Evolutionary conservation across 2,329 filamentous ascomycete species (phyloP).

Genomic region (Nannizzia gypsea): DNA sequence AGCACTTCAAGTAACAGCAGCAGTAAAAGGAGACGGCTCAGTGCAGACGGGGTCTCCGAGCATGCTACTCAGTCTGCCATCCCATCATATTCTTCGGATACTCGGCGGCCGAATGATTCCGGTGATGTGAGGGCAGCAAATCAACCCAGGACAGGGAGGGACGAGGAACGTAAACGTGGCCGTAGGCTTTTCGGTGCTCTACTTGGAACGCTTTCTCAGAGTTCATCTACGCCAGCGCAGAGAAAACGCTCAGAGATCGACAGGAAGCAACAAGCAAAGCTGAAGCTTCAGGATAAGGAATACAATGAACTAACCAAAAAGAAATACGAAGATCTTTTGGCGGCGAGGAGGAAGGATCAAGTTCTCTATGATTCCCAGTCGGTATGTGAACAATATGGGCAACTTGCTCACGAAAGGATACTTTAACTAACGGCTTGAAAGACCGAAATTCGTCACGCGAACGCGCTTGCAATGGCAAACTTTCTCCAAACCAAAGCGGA

Average conservation of each 20-base stretch:
- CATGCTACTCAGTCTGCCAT: conserved; percentile 18
- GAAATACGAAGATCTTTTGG: conserved; percentile 51
- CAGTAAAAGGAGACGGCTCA: conserved; percentile 43
- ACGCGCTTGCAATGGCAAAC: conserved; percentile 57
- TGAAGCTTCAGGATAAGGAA: conserved; percentile 61
- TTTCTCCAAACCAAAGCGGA: conserved; percentile 60
- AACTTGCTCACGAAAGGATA: not conserved
- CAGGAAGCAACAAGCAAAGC: conserved; percentile 63
- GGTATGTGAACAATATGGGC: conserved; percentile 41
- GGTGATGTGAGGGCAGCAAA: conserved; percentile 10
- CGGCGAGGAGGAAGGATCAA: conserved; percentile 56
- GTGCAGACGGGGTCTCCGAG: conserved; percentile 22
- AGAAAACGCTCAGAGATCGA: conserved; percentile 69
- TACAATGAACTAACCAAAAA: conserved; percentile 56
- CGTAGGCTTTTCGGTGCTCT: conserved; percentile 77
- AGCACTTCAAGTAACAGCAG: conserved; percentile 36
- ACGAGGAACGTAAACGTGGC: conserved; percentile 74
- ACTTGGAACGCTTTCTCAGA: conserved; percentile 66
- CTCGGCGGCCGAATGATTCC: not conserved
- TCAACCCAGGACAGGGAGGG: conserved; percentile 28
- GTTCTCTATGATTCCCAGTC: conserved; percentile 62
- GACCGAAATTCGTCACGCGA: conserved; percentile 65
- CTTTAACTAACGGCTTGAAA: conserved; percentile 29
- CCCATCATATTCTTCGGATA: conserved; percentile 9
- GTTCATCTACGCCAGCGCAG: conserved; percentile 49